Base-by-base conservation (phyloP, 106 monocot genomes). In the Platanthera guangdongensis region DNA sequence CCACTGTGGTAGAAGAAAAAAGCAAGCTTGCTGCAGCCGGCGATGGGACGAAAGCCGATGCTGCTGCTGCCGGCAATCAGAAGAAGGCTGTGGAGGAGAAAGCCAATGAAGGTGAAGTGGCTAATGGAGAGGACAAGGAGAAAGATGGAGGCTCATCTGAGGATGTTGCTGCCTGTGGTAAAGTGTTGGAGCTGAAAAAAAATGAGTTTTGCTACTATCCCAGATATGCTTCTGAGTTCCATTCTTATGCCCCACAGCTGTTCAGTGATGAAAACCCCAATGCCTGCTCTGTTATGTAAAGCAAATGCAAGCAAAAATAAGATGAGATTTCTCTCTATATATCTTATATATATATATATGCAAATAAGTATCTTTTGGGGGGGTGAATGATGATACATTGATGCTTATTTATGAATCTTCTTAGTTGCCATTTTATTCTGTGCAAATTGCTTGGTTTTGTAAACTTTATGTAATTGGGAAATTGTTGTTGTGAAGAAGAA, bases 181-280 rank as follows among this genome's bases (percentile, higher is more conserved):
- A 79, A 64, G 21, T 86, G 8, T 47, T 82, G 47, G 88, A 90
- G 67, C 63, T 86, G 79, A 88, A 79, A 77, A 75, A 49, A 69
- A 94, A 95, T 54, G 78, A 83, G 67, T 80, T 82, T 14, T 81
- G 80, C 28, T 89, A 89, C 77, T 71, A 85, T 30, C 86, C 88
- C 5, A 86, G 83, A 65, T 78, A 79, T 32, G 39, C 60, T 0
- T 54, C 71, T 18, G 86, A 84, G 80, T 78, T 84, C 59, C 77
- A 78, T 54, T 77, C 81, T 0, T 83, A 85, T 48, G 76, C 82
- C 0, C 91, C 91, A 53, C 88, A 86, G 83, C 68, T 80, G 45
- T 75, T 80, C 46, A 75, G 80, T 16, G 80, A 80, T 47, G 80
- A 80, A 68, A 80, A 80, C 39, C 80, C 75, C 2, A 80, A 80